Evolutionary conservation across 352 stramenopile species (phyloP).

Genomic region (Peronosclerospora sorghi): DNA sequence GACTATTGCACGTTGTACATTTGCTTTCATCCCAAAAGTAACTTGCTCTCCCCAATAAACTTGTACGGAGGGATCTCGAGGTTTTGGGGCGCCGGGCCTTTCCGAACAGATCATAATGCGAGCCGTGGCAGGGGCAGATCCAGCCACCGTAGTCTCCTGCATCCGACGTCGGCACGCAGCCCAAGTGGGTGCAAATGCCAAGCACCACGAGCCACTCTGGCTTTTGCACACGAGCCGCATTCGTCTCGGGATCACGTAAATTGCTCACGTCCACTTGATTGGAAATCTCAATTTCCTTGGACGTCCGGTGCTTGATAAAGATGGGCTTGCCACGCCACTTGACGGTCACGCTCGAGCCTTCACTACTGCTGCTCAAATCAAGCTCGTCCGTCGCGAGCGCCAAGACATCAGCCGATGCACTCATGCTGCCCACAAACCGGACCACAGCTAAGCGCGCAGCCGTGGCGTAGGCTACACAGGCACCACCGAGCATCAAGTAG

Average conservation of each 20-base stretch:
- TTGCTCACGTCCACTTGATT: constrained; percentile 86
- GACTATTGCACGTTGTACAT: neutral
- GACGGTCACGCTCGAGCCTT: constrained; percentile 84
- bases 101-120: constrained; percentile 98
- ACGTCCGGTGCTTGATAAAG: constrained; percentile 97
- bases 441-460: constrained; percentile 89
- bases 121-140: constrained; percentile 99
- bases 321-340: constrained; percentile 99
- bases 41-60: constrained; percentile 92
- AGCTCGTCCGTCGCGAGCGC: constrained; percentile 97
- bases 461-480: constrained; percentile 96
- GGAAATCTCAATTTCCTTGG: constrained; percentile 91
- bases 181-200: constrained; percentile 98
- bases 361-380: constrained; percentile 88
- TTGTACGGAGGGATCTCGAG: constrained; percentile 99
- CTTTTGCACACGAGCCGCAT: constrained; percentile 91
- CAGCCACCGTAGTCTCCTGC: constrained; percentile 97
- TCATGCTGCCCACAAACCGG: constrained; percentile 96
- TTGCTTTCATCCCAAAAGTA: constrained; percentile 60
- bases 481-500: constrained; percentile 97
- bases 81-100: constrained; percentile 98
- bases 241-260: constrained; percentile 94
- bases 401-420: constrained; percentile 94
- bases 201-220: constrained; percentile 97
- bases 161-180: constrained; percentile 96